A percentile compares a stretch with the other conserved stretches of the same genome.
Evolutionary conservation across 148 eudicot genomes (phyloP).

Genomic region (Spergularia marina): DNA sequence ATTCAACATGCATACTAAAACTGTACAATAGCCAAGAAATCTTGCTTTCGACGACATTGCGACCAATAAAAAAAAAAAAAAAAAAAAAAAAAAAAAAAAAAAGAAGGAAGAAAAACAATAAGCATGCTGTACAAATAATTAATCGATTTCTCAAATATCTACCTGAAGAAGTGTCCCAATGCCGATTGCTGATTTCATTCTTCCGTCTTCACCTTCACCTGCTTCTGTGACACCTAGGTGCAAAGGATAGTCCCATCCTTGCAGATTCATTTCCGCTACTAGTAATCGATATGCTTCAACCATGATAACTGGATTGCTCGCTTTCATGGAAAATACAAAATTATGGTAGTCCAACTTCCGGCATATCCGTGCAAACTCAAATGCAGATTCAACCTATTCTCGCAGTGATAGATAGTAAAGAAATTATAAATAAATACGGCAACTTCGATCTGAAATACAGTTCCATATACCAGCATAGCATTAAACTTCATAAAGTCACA

Average conservation of each 20-base stretch:
- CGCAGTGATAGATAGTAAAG: conserved; percentile 17
- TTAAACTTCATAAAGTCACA: background rate
- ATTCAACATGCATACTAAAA: too few species aligned
- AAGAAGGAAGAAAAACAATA: background rate
- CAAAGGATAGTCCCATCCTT: conserved; percentile 95
- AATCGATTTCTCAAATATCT: background rate
- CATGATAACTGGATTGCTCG: conserved; percentile 98
- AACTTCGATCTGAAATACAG: background rate
- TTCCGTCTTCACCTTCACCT: conserved; percentile 98
- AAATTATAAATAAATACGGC: background rate
- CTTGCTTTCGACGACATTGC: background rate
- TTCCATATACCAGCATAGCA: background rate
- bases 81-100: too few species aligned
- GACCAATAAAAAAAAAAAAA: background rate
- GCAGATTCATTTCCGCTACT: conserved; percentile 92
- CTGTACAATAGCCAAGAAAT: background rate
- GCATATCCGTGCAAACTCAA: conserved; percentile 96
- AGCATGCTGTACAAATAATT: background rate
- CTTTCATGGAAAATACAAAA: conserved; percentile 97
- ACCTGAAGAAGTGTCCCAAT: conserved; percentile 99
- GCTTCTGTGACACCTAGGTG: conserved; percentile 99
- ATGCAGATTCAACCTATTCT: conserved; percentile 93
- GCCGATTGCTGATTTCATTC: conserved; percentile 98
- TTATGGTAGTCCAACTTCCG: conserved; percentile 90
- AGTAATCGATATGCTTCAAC: conserved; percentile 94